phyloP scores from a whole-genome alignment of 306 rosid species.

The Lathyrus tuberosus region DNA sequence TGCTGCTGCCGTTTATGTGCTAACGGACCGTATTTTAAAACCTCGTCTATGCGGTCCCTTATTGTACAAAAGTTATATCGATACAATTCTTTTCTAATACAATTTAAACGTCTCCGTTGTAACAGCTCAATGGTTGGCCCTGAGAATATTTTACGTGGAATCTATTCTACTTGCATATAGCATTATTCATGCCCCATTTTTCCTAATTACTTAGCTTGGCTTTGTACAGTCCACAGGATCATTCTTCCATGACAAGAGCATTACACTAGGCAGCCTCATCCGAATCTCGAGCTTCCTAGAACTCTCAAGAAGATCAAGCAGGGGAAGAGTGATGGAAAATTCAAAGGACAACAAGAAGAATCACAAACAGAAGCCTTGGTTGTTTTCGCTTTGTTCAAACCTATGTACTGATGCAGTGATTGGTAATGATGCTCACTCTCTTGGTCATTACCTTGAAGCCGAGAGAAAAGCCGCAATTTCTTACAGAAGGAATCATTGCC shows the following conservation, averaged over 20 bases:
- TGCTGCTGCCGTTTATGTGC: too few relatives aligned
- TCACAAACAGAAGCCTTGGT: constrained; percentile 58
- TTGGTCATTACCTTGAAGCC: constrained; percentile 70
- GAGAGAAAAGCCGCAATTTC: constrained; percentile 57
- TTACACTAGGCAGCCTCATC: constrained; percentile 67
- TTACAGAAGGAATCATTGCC: constrained; percentile 41
- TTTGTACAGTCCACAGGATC: constrained; percentile 60
- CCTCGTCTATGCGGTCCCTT: too few relatives aligned
- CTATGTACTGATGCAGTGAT: constrained; percentile 61
- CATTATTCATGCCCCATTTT: too few relatives aligned
- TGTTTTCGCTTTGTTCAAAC: constrained; percentile 66
- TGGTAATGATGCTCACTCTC: constrained; percentile 54
- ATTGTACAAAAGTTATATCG: too few relatives aligned
- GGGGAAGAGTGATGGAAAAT: constrained; percentile 48
- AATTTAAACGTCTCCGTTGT: too few relatives aligned
- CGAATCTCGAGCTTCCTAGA: constrained; percentile 59
- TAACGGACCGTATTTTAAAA: too few relatives aligned
- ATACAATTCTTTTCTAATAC: too few relatives aligned
- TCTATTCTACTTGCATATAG: too few relatives aligned
- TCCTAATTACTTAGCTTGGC: background rate
- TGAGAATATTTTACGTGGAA: too few relatives aligned
- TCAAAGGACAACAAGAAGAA: constrained; percentile 48
- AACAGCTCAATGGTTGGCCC: too few relatives aligned
- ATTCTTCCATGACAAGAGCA: constrained; percentile 62
- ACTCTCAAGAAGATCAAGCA: constrained; percentile 58